Evolutionary conservation across 169 alveolate species (phyloP).

Genomic region (Plasmodium inui): DNA sequence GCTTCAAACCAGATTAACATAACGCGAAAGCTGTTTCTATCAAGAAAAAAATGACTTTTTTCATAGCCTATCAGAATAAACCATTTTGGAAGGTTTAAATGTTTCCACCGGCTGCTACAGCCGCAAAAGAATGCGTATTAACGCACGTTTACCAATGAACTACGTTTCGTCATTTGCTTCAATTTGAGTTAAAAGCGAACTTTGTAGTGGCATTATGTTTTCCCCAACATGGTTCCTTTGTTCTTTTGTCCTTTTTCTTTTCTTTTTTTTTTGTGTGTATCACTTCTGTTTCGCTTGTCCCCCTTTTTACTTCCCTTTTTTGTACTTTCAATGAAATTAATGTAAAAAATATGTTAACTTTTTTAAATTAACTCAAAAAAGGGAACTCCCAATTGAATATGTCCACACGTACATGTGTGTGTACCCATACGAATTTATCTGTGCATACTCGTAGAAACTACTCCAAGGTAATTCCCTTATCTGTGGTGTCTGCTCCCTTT

Average conservation of each 20-base stretch:
- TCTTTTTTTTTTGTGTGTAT: constrained; percentile 3
- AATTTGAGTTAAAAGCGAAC: neutral
- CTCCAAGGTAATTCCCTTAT: constrained; percentile 51
- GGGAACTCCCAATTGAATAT: neutral
- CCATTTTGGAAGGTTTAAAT: neutral
- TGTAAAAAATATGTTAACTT: too few species aligned
- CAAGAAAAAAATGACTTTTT: neutral
- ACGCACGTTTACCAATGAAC: neutral
- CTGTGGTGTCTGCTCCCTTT: constrained; percentile 47
- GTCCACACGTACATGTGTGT: neutral
- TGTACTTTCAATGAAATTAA: neutral
- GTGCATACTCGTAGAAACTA: constrained; percentile 4
- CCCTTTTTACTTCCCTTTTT: neutral
- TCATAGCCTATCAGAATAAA: neutral
- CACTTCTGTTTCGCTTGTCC: constrained; percentile 8
- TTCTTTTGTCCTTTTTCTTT: neutral
- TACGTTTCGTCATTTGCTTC: neutral
- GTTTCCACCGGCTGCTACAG: neutral
- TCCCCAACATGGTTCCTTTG: neutral
- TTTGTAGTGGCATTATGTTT: neutral
- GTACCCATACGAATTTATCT: neutral
- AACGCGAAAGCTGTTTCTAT: neutral
- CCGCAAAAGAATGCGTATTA: neutral
- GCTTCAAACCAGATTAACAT: neutral
- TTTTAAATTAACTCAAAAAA: neutral